Evolutionary conservation across 73 alveolate genomes (phyloP).

Genomic region (Paramecium biaurelia): DNA sequence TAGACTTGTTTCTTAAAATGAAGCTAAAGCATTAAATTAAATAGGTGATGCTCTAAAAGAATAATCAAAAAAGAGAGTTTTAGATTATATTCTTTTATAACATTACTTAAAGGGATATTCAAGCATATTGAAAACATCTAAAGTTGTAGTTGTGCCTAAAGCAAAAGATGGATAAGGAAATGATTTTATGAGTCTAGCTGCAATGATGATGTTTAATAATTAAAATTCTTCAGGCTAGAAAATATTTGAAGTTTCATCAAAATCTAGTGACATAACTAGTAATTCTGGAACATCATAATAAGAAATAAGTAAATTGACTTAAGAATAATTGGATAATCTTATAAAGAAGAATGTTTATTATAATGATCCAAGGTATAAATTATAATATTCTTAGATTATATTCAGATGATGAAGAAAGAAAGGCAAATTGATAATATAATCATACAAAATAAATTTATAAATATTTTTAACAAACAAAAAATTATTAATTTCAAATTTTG

Average conservation of each 20-base stretch:
- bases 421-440: neutral
- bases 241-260: neutral
- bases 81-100: slow-evolving; percentile 36
- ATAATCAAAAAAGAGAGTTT: neutral
- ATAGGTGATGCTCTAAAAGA: slow-evolving; percentile 12
- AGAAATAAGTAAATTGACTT: neutral
- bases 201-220: slow-evolving; percentile 38
- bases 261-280: neutral
- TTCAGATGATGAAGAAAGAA: slow-evolving; percentile 28
- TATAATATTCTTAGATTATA: neutral
- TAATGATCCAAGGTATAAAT: neutral
- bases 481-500: neutral
- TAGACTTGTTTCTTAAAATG: neutral
- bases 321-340: neutral
- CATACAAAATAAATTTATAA: neutral
- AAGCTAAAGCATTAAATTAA: slow-evolving; percentile 44
- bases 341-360: slow-evolving; percentile 22
- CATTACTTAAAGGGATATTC: slow-evolving; percentile 50
- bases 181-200: slow-evolving; percentile 39
- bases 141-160: slow-evolving; percentile 58
- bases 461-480: neutral
- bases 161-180: slow-evolving; percentile 4
- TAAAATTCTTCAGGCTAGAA: neutral
- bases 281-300: neutral
- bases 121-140: neutral